Base-by-base conservation (phyloP, 2,329 filamentous ascomycete genomes). In the Trichoderma hamatum region DNA sequence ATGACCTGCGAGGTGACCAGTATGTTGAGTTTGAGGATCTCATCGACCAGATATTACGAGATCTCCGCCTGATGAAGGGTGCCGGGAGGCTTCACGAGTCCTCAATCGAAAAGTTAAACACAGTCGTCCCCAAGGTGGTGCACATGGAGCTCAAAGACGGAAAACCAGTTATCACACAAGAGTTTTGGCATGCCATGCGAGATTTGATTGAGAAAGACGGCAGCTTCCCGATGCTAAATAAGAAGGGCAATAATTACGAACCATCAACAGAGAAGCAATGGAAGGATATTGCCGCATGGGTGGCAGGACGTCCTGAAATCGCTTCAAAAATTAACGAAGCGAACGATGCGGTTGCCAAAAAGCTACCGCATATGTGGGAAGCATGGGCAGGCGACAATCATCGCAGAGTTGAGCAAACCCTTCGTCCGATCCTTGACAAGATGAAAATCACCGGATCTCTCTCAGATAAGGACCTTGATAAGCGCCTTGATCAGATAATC, bases 101-200 rank as follows among this genome's bases (percentile, higher is more conserved):
- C 2, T 78, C 82, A 0, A 73, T 84, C 5, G 73, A 81, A 16
- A 81, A 82, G 39, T 74, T 91, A 3, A 75, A 84, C 58, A 73
- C 79, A 0, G 78, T 85, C 4, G 77, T 92, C 3, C 90, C 90
- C 0, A 81, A 84, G 14, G 73, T 85, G 11, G 80, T 92, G 5
- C 84, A 86, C 70, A 84, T 91, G 72, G 82, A 84, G 16, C 81
- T 83, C 9, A 77, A 80, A 39, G 77, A 85, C 34, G 89, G 89
- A 16, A 82, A 84, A 11, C 78, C 82, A 0, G 78, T 85, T 26
- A 85, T 92, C 19, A 80, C 85, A 0, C 82, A 86, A 28, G 84
- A 88, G 3, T 91, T 93, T 70, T 93, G 88, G 86, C 82, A 87
- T 68, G 90, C 89, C 0, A 76, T 93, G 10, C 81, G 83, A 28